Evolutionary conservation across 305 asterid species (phyloP).

Genomic region (Fraxinus latifolia): DNA sequence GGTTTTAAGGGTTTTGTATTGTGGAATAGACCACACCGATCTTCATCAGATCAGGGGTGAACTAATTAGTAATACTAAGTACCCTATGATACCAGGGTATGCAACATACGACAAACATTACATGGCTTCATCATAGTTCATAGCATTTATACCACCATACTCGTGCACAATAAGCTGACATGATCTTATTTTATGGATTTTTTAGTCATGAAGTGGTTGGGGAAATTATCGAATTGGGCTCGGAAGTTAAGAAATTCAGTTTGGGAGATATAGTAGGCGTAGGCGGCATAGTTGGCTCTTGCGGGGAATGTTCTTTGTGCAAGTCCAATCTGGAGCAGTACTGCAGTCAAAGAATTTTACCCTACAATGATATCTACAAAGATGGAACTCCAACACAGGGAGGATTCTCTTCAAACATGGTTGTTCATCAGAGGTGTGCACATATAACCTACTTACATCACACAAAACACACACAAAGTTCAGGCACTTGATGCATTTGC

Average conservation of each 20-base stretch:
- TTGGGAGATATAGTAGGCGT: constrained; percentile 38
- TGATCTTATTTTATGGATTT: constrained; percentile 7
- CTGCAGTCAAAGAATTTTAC: constrained; percentile 27
- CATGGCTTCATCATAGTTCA: background rate
- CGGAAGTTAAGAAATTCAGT: constrained; percentile 29
- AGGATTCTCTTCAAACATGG: constrained; percentile 39
- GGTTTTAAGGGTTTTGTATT: constrained; percentile 34
- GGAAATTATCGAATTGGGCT: constrained; percentile 40
- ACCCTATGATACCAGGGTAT: constrained; percentile 51
- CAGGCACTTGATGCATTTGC: background rate
- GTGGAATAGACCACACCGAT: constrained; percentile 52
- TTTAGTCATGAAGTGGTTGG: constrained; percentile 47
- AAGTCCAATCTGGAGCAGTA: constrained; percentile 41
- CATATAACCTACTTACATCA: background rate
- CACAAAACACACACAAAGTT: background rate
- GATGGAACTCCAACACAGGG: constrained; percentile 44
- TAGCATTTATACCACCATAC: background rate
- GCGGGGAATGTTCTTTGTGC: constrained; percentile 45
- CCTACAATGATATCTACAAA: constrained; percentile 35
- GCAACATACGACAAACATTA: background rate
- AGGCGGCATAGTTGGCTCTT: constrained; percentile 41
- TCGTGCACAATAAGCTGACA: background rate
- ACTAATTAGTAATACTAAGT: constrained; percentile 25
- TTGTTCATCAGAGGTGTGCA: constrained; percentile 35
- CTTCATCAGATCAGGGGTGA: constrained; percentile 41